phyloP scores from a whole-genome alignment of 2,329 filamentous ascomycete species.

The Colletotrichum sp. region DNA sequence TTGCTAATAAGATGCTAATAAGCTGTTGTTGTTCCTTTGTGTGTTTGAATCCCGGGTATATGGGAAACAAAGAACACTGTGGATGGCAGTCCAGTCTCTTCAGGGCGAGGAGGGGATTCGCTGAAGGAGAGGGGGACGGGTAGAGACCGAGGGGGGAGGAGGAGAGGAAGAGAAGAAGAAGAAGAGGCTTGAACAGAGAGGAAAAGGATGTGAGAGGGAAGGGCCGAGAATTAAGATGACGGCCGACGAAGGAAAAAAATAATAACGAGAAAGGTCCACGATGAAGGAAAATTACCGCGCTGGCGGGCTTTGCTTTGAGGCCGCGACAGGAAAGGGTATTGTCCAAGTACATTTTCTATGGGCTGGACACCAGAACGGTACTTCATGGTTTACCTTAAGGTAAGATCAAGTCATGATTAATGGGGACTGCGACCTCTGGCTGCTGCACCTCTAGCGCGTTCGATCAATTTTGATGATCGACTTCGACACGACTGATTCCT shows the following conservation, averaged over 20 bases:
- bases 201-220: constrained; percentile 1
- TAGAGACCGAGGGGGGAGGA: not conserved
- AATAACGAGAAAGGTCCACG: constrained; percentile 12
- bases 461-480: not conserved
- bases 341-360: not conserved
- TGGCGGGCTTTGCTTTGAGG: not conserved
- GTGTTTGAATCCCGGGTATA: not conserved
- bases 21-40: not conserved
- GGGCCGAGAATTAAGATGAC: not conserved
- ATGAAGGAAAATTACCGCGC: constrained; percentile 10
- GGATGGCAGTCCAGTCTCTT: not conserved
- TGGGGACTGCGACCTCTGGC: not conserved
- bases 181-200: constrained; percentile 1
- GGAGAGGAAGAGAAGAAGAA: not conserved
- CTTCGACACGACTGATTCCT: not conserved
- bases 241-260: constrained; percentile 1
- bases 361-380: not conserved
- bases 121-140: not conserved
- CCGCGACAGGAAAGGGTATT: not conserved
- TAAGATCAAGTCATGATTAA: not conserved
- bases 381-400: not conserved
- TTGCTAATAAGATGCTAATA: not conserved
- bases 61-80: not conserved
- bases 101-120: not conserved
- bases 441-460: not conserved